Conservation (phyloP, 1,284 basidiomycete genomes). For the Neonothopanus nambi region DNA sequence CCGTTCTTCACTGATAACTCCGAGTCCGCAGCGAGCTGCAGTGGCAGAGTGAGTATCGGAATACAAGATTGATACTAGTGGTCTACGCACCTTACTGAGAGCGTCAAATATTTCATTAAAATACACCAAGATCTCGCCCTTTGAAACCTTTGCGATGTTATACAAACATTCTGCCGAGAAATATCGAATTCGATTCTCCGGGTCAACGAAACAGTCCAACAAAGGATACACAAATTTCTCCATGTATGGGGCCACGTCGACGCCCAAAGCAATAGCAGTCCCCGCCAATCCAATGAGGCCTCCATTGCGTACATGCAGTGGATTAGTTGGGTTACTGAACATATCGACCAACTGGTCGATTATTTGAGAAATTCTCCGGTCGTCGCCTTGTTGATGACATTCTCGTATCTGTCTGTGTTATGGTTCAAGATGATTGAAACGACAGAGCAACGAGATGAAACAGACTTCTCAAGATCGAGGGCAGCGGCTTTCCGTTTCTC, state of each 20-base stretch:
- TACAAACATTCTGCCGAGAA: constrained; percentile 98
- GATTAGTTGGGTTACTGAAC: constrained; percentile 80
- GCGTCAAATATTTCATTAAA: constrained; percentile 99
- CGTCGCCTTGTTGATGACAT: constrained; percentile 79
- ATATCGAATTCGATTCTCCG: constrained; percentile 94
- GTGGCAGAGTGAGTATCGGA: not conserved
- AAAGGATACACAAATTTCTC: constrained; percentile 90
- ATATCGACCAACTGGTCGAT: constrained; percentile 95
- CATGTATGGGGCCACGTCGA: constrained; percentile 93
- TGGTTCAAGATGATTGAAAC: constrained; percentile 14
- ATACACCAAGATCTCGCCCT: constrained; percentile 95
- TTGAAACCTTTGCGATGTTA: constrained; percentile 98
- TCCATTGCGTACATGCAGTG: constrained; percentile 90
- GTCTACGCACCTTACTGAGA: constrained; percentile 81
- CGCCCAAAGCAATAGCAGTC: constrained; percentile 92
- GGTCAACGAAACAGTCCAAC: constrained; percentile 92
- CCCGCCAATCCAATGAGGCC: constrained; percentile 96
- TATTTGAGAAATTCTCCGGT: constrained; percentile 81
- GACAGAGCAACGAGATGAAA: constrained; percentile 9
- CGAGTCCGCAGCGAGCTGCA: constrained; percentile 91
- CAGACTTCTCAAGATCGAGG: constrained; percentile 91
- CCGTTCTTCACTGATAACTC: constrained; percentile 98
- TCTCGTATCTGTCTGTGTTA: constrained; percentile 78
- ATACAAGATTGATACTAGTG: constrained; percentile 3
- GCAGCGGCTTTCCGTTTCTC: constrained; percentile 96